Base-by-base conservation (phyloP, 1,284 basidiomycete species). In the Leccinum huronense region DNA sequence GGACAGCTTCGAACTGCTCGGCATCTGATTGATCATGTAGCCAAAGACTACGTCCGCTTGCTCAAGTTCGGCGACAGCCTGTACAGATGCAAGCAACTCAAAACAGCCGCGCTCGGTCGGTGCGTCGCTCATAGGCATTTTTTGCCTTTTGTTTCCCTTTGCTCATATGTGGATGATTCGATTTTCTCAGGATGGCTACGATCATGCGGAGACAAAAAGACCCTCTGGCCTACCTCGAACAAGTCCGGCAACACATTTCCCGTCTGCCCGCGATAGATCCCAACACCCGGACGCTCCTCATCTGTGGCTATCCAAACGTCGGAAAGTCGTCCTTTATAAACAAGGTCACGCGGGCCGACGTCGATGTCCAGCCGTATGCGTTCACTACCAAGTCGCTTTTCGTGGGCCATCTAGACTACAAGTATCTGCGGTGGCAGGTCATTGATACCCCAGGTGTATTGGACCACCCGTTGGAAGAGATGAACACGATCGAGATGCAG, bases 401-500 rank as follows among this genome's bases (percentile, higher is more conserved):
- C 73, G 92, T 98, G 69, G 95, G 95, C 2, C 95, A 98, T 79
- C 84, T 98, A 76, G 95, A 98, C 78, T 97, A 98, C 83, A 95
- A 95, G 76, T 98, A 98, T 80, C 85, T 98, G 70, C 87, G 95
- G 68, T 98, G 95, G 95, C 95, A 98, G 78, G 95, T 97, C 57
- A 96, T 98, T 72, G 95, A 96, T 82, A 97, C 94, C 48, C 94
- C 95, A 11, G 95, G 95, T 67, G 90, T 97, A 65, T 83, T 97
- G 70, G 93, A 94, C 74, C 94, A 97, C 77, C 95, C 96, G 2
- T 84, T 98, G 54, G 95, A 98, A 78, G 95, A 98, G 66, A 98
- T 98, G 96, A 97, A 97, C 83, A 97, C 95, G 65, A 98, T 98
- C 71, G 96, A 98, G 80, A 98, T 98, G 95, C 95, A 98, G 82